A percentile compares a stretch with the other conserved stretches of the same genome.
These are phyloP conservation scores for Apiospora kogelbergensis DNA, from an alignment of 2,329 filamentous ascomycete genomes.

Conservation along the genomic window DNA sequence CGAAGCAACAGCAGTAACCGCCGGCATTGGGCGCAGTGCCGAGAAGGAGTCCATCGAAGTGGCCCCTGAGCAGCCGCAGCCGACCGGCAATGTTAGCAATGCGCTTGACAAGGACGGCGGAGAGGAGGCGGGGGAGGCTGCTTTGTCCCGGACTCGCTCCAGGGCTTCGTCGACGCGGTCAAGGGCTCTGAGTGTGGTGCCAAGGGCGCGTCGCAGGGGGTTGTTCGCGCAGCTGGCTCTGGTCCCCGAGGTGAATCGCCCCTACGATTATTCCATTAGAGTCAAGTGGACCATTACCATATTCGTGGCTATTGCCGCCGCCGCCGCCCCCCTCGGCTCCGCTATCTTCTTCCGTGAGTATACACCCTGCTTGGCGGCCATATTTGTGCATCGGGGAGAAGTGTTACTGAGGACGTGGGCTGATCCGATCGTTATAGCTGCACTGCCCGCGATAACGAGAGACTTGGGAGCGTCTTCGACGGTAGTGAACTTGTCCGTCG, in stretches of 20 bases:
- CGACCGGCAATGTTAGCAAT: neutral
- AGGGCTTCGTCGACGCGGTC: constrained; percentile 12
- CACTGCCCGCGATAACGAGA: constrained; percentile 61
- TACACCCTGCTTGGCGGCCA: neutral
- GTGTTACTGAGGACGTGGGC: neutral
- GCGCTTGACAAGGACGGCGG: neutral
- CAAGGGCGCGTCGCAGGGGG: constrained; percentile 10
- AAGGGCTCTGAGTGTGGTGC: constrained; percentile 12
- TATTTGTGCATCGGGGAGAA: neutral
- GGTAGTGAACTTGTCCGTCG: constrained; percentile 72
- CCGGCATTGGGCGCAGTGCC: neutral
- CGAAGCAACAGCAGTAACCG: neutral
- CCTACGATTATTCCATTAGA: constrained; percentile 68
- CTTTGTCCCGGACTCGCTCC: neutral
- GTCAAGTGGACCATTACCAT: constrained; percentile 86
- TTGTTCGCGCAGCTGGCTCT: constrained; percentile 64
- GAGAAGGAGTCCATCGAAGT: constrained; percentile 8
- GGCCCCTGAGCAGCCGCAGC: constrained; percentile 7
- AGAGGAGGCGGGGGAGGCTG: neutral
- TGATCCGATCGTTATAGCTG: constrained; percentile 51
- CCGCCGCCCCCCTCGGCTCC: constrained; percentile 79
- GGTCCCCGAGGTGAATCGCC: constrained; percentile 76
- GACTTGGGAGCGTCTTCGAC: constrained; percentile 64
- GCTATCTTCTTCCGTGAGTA: constrained; percentile 76
- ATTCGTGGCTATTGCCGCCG: constrained; percentile 74